Evolutionary conservation across 2,329 filamentous ascomycete species (phyloP), one percentile per base, ranked within the genome.

Genomic region (Seiridium cupressi): DNA sequence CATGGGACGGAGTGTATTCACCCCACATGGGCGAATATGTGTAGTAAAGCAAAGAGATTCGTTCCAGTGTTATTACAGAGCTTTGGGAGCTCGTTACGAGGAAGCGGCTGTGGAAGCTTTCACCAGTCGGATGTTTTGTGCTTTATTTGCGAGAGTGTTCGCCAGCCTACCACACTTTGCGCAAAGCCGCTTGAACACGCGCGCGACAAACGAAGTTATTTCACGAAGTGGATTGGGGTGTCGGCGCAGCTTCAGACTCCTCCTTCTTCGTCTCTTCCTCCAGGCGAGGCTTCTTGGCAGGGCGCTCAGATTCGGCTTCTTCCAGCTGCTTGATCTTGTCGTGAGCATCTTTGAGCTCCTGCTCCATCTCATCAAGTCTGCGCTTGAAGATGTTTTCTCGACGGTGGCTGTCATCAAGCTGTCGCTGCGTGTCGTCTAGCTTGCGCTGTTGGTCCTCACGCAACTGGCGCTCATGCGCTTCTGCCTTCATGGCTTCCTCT

Each of bases 371-470:
- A 60, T 91, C 89, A n/a, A 96, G 79, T 55, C 90, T 87, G 55
- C 90, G 84, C 77, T 96, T 96, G 44, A 96, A 81, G 60, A 89
- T 90, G 61, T 92, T 91, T 74, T 96, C 93, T 42, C 92, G 84
- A 56, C 86, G 84, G 68, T 93, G 89, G 51, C 89, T 87, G 56
- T 94, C 90, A 38, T 96, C 91, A 1, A 93, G 81, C 64, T 89
- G 88, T 40, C 81, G 74, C 58, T 73, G 70, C 38, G 76, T 74
- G 5, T 75, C 74, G 3, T 83, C 79, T 4, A 89, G 76, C 67
- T 72, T 70, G 9, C 59, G 59, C 57, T 73, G 71, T 44, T 76
- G 73, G 4, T 76, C 74, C 6, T 83, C 80, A 5, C 89, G 76
- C 66, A 89, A 83, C 3, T 80, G 74, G 34, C 83, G 81, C 63